Percentiles rank a stretch among this genome's conserved stretches.
Evolutionary conservation across 2,329 filamentous ascomycete genomes (phyloP).

Genomic region (Aspergillus sergii): DNA sequence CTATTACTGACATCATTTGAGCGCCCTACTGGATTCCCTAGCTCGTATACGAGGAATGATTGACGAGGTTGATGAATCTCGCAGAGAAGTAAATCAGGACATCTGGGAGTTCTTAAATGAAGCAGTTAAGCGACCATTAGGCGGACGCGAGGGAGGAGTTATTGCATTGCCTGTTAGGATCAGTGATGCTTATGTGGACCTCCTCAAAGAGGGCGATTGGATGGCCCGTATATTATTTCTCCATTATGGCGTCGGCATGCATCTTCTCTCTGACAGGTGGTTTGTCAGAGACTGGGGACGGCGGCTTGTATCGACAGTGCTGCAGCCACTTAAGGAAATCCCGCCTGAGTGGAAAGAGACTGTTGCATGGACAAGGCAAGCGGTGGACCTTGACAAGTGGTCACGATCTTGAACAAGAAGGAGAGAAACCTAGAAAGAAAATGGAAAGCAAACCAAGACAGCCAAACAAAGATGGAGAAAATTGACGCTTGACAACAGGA

Average conservation of each 20-base stretch:
- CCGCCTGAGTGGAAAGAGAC: conserved; percentile 31
- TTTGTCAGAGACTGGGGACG: conserved; percentile 37
- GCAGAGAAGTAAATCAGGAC: conserved; percentile 22
- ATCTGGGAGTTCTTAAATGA: conserved; percentile 32
- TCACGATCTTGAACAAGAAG: not conserved
- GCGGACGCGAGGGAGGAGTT: conserved; percentile 30
- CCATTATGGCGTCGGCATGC: conserved; percentile 34
- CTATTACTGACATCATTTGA: conserved; percentile 15
- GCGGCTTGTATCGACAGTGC: conserved; percentile 30
- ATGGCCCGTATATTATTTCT: conserved; percentile 33
- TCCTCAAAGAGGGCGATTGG: conserved; percentile 34
- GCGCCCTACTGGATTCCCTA: conserved; percentile 30
- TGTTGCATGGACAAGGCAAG: conserved; percentile 30
- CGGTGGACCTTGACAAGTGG: conserved; percentile 22
- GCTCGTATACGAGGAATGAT: conserved; percentile 21
- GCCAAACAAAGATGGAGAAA: not conserved
- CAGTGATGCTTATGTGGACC: conserved; percentile 26
- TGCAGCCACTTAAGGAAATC: conserved; percentile 29
- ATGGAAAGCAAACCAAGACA: not conserved
- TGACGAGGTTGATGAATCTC: conserved; percentile 13
- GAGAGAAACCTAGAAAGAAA: not conserved
- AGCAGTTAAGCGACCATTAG: conserved; percentile 31
- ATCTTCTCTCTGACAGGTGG: conserved; percentile 36
- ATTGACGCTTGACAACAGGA: not conserved
- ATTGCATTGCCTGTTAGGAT: conserved; percentile 36